Evolutionary conservation across 2,329 filamentous ascomycete genomes (phyloP), one percentile per base, ranked within the genome.

Genomic region (Cryoendolithus antarcticus): DNA sequence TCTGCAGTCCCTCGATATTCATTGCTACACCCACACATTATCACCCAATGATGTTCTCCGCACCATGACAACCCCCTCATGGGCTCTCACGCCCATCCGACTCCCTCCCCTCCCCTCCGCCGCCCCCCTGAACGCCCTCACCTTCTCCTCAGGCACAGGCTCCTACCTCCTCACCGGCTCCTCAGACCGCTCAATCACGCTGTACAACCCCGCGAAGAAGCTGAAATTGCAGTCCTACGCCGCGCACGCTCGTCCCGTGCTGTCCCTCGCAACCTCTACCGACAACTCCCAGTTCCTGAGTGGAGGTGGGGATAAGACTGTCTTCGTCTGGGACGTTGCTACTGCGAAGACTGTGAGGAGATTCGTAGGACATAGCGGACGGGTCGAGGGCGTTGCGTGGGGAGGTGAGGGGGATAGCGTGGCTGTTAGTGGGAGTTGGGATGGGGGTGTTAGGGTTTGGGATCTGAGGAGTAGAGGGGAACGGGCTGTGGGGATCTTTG

Each of bases 271-370:
- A 38, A 81, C 95, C 37, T 60, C 67, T n/a, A 56, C 66, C 15
- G 80, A 86, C 64, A 98, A 98, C 62, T 74, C 85, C 48, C 77
- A 77, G 32, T 95, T 98, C 60, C 80, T 79, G 7, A 88, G 80
- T n/a, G 75, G 77, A 1, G 91, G 91, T 49, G 91, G 91, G 43
- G 91, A 98, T 64, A 83, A 89, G 51, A 72, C 75, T 45, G 86
- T 94, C 0, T 95, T 95, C 57, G 70, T 95, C 4, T 96, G 91
- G 91, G 91, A 98, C 61, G 91, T 96, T 0, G 71, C 80, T 34
- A 82, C 79, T 2, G 86, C 82, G 11, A 71, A 75, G 50, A 94
- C 89, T 3, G 66, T 82, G 19, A 74, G 84, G 13, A 73, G 91
- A 21, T 91, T 89, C 61, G 70, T 70, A 11, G 72, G 72, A 13